A percentile compares a stretch with the other conserved stretches of the same genome.
Conservation (phyloP, 1,139 yeast species). For the Yamadazyma mexicana region DNA sequence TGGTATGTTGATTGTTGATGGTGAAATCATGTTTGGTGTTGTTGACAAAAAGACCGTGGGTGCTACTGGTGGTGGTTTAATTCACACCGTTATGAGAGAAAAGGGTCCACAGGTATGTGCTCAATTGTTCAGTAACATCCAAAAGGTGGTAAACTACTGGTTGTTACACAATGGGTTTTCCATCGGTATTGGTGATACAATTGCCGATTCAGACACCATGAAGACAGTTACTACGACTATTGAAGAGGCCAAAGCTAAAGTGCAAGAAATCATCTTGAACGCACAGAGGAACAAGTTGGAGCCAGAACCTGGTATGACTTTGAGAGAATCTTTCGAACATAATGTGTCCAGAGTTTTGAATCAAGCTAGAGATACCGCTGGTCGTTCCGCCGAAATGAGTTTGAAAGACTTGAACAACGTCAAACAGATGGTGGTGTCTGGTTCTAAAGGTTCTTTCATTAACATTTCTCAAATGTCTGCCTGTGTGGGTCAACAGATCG, state of each 20-base stretch:
- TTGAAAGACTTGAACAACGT: slow-evolving; percentile 93
- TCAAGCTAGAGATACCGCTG: slow-evolving; percentile 99
- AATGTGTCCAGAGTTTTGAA: slow-evolving; percentile 93
- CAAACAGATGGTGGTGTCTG: slow-evolving; percentile 98
- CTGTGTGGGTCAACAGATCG: slow-evolving; percentile 99
- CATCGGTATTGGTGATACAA: slow-evolving; percentile 99
- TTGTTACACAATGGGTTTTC: slow-evolving; percentile 94
- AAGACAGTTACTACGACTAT: slow-evolving; percentile 88
- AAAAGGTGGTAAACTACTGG: slow-evolving; percentile 96
- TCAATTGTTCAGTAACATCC: slow-evolving; percentile 86
- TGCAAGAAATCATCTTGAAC: slow-evolving; percentile 86
- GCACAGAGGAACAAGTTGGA: slow-evolving; percentile 87
- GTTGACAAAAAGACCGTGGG: slow-evolving; percentile 98
- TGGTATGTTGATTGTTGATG: slow-evolving; percentile 90
- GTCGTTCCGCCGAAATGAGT: slow-evolving; percentile 96
- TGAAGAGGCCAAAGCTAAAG: slow-evolving; percentile 88
- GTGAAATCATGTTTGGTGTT: slow-evolving; percentile 94
- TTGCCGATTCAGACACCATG: slow-evolving; percentile 98
- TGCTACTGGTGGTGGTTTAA: slow-evolving; percentile 96
- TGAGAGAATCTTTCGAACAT: slow-evolving; percentile 97
- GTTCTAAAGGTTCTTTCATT: slow-evolving; percentile 98
- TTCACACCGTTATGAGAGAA: slow-evolving; percentile 96
- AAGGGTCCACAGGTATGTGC: slow-evolving; percentile 93
- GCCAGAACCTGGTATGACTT: slow-evolving; percentile 99
- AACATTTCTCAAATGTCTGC: slow-evolving; percentile 99